Conservation (phyloP, 1,284 basidiomycete genomes). For the Flammula alnicola region DNA sequence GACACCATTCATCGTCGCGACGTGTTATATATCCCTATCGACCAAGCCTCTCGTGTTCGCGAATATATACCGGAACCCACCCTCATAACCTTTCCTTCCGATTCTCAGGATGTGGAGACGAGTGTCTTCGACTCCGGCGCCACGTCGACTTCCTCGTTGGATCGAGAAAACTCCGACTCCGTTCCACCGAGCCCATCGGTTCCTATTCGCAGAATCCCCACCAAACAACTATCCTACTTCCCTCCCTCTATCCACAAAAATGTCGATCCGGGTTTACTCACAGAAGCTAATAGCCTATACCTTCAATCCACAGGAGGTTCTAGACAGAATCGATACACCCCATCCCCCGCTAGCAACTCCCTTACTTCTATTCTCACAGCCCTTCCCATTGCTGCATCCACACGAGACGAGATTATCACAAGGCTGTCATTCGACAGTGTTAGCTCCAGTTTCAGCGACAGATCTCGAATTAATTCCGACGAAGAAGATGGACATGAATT, state of each 20-base stretch:
- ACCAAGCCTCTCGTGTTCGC: slow-evolving; percentile 41
- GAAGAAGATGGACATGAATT: slow-evolving; percentile 48
- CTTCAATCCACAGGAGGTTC: slow-evolving; percentile 19
- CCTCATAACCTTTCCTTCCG: slow-evolving; percentile 31
- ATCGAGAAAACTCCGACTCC: slow-evolving; percentile 16
- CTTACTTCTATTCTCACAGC: slow-evolving; percentile 48
- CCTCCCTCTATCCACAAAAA: slow-evolving; percentile 47
- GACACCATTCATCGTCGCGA: slow-evolving; percentile 88
- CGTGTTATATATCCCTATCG: slow-evolving; percentile 78
- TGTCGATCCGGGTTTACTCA: slow-evolving; percentile 18
- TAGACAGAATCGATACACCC: slow-evolving; percentile 31
- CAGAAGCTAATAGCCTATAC: slow-evolving; percentile 21
- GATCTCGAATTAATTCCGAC: slow-evolving; percentile 30
- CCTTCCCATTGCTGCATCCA: slow-evolving; percentile 53
- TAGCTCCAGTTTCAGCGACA: slow-evolving; percentile 46
- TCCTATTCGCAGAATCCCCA: slow-evolving; percentile 54
- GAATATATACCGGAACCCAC: slow-evolving; percentile 31
- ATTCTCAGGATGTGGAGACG: slow-evolving; percentile 13
- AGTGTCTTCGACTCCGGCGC: slow-evolving; percentile 20
- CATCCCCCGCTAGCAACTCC: slow-evolving; percentile 38
- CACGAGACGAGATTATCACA: slow-evolving; percentile 54
- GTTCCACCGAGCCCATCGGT: slow-evolving; percentile 20
- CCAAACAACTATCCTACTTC: slow-evolving; percentile 62
- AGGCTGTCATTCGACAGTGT: slow-evolving; percentile 55
- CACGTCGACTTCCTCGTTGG: slow-evolving; percentile 14